A percentile compares a stretch with the other conserved stretches of the same genome.
Conservation (phyloP, 495 filamentous ascomycete species). For the Penicillium salamii region DNA sequence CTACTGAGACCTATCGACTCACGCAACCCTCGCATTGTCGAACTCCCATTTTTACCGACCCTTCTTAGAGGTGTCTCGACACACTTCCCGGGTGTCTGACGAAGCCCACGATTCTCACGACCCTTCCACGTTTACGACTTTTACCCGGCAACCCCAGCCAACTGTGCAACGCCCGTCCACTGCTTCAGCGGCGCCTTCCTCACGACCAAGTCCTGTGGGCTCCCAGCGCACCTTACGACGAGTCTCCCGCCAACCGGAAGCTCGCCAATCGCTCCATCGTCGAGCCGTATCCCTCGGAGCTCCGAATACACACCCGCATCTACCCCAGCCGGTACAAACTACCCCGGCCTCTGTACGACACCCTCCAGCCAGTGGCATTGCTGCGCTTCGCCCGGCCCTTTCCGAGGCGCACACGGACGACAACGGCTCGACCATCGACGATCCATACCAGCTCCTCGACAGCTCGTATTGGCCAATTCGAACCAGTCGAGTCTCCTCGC, state of each 20-base stretch:
- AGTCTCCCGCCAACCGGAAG: constrained; percentile 32
- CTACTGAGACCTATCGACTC: constrained; percentile 8
- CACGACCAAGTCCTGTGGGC: constrained; percentile 50
- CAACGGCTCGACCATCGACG: constrained; percentile 39
- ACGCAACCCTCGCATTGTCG: constrained; percentile 34
- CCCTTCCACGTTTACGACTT: constrained; percentile 47
- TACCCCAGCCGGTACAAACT: constrained; percentile 26
- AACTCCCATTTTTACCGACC: constrained; percentile 18
- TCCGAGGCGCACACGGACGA: constrained; percentile 41
- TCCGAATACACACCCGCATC: constrained; percentile 18
- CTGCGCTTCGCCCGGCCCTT: constrained; percentile 31
- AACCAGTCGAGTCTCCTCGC: constrained; percentile 57
- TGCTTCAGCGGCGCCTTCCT: constrained; percentile 29
- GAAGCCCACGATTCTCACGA: constrained; percentile 62
- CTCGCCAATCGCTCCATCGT: constrained; percentile 31
- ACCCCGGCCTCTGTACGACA: constrained; percentile 27
- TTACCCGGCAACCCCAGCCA: constrained; percentile 57
- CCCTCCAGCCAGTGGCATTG: constrained; percentile 19
- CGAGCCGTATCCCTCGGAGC: constrained; percentile 38
- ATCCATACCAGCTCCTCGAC: constrained; percentile 31
- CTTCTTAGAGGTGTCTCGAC: constrained; percentile 43
- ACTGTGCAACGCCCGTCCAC: constrained; percentile 33
- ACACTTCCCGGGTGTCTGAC: constrained; percentile 43
- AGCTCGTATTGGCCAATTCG: constrained; percentile 52
- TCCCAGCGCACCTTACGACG: constrained; percentile 52